phyloP scores from a whole-genome alignment of 1,139 yeast genomes.

The Magnusiomyces ingens region DNA sequence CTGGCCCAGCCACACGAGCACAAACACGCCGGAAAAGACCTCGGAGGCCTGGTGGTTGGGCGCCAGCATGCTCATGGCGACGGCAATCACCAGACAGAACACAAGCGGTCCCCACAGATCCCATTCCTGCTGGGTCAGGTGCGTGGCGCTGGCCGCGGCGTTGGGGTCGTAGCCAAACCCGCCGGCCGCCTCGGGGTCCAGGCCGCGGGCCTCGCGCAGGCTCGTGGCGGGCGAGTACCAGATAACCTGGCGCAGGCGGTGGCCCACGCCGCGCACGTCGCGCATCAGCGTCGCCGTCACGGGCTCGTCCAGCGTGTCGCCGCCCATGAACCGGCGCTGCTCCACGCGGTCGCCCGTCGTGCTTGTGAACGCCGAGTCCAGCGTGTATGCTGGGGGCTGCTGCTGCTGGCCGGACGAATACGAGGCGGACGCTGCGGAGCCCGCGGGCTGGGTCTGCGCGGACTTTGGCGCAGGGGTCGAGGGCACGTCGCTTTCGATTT shows the following conservation, averaged over 20 bases:
- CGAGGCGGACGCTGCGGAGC: not conserved
- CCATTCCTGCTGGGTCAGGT: constrained; percentile 14
- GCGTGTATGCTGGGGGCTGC: constrained; percentile 19
- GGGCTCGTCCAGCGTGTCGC: constrained; percentile 82
- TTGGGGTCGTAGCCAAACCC: constrained; percentile 17
- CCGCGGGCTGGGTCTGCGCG: constrained; percentile 10
- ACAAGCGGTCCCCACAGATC: constrained; percentile 72
- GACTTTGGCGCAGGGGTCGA: constrained; percentile 2
- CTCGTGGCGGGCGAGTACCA: constrained; percentile 47
- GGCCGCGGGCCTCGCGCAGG: constrained; percentile 12
- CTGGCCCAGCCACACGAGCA: constrained; percentile 51
- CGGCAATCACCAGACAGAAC: constrained; percentile 58
- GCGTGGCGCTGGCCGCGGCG: constrained; percentile 2
- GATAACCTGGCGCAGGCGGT: constrained; percentile 56
- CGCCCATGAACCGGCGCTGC: constrained; percentile 73
- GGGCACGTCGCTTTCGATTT: constrained; percentile 23
- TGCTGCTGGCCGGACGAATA: constrained; percentile 9
- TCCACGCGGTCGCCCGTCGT: constrained; percentile 46
- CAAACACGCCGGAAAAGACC: constrained; percentile 60
- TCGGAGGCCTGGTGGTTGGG: constrained; percentile 37
- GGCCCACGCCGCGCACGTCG: constrained; percentile 61
- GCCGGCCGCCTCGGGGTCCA: constrained; percentile 12
- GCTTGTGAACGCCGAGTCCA: constrained; percentile 12
- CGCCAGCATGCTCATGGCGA: constrained; percentile 41
- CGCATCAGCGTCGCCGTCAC: constrained; percentile 61